Base-by-base conservation (phyloP, 257 asterid species). In the Nicotiana benthamiana region DNA sequence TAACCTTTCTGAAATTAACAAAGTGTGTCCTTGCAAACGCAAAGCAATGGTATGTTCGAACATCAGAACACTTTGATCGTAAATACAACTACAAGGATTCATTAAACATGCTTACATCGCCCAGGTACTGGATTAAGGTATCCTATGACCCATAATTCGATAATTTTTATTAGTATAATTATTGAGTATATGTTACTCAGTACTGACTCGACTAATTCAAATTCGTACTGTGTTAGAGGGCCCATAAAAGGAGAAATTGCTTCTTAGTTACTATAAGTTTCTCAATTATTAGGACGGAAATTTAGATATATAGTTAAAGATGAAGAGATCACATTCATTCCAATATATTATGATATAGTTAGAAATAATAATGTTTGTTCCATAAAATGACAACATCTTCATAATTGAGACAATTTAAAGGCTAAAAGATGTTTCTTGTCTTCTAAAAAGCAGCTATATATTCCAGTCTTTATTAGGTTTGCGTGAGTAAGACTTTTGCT, bases 281-380 rank as follows among this genome's bases (percentile, higher is more conserved):
- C 48, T 9, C 3, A 12, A 9, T 40, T 9, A 9, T 40, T 3
- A 9, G 12, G 0, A 3, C 3, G 0, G 2, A 1, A 1, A 9
- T 40, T 9, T 40, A 40, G 2, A 12, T 10, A 9, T 0, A 3
- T 40, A 2, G 48, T 1, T 40, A 40, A 9, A 7, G 0, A 0
- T 17, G 4, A 18, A 65, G 1, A 7, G 2, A 32, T 65, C 75
- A 0, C 1, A 65, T 65, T 1, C 10, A 2, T 40, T 2, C 0
- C n/a, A 20, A 7, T 0, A 11, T 0, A 1, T 6, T 0, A 1
- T 6, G 0, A 12, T 43, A 22, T 70, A 22, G 6, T 43, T 22
- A 43, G 59, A 22, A 70, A 70, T n/a, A 70, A 70, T 70, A 70
- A 70, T 70, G 77, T 43, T 13, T 70, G 77, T 70, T 70, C 22